These are phyloP conservation scores for Scedosporium aurantiacum DNA, from an alignment of 2,329 filamentous ascomycete genomes.

Conservation along the genomic window DNA sequence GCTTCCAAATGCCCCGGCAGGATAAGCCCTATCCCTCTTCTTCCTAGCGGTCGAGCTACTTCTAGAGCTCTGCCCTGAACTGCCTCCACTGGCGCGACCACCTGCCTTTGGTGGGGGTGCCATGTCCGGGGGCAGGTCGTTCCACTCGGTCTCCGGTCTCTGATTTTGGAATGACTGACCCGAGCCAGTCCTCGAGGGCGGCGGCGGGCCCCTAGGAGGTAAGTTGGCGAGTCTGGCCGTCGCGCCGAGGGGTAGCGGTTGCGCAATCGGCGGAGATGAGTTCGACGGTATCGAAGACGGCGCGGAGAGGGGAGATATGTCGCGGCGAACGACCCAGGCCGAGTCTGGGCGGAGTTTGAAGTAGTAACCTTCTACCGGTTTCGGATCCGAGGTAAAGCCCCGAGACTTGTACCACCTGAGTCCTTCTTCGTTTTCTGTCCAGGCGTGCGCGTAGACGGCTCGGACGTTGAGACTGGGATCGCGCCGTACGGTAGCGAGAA, in stretches of 20 bases:
- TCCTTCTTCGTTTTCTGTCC: constrained; percentile 54
- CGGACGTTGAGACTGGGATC: constrained; percentile 26
- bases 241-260: constrained; percentile 11
- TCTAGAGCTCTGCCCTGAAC: constrained; percentile 38
- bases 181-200: constrained; percentile 15
- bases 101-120: constrained; percentile 21
- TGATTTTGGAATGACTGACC: constrained; percentile 46
- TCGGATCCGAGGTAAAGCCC: constrained; percentile 39
- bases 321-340: constrained; percentile 47
- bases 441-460: constrained; percentile 53
- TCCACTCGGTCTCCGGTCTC: constrained; percentile 52
- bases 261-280: constrained; percentile 9
- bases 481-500: constrained; percentile 27
- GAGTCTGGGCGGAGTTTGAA: constrained; percentile 48
- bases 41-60: constrained; percentile 43
- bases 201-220: constrained; percentile 13
- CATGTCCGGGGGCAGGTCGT: constrained; percentile 54
- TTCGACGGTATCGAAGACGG: constrained; percentile 9
- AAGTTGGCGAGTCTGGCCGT: constrained; percentile 8
- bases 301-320: constrained; percentile 20
- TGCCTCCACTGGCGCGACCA: constrained; percentile 16
- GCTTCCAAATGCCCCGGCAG: constrained; percentile 48
- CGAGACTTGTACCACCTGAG: constrained; percentile 50
- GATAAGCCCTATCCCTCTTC: constrained; percentile 51
- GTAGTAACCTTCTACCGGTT: constrained; percentile 48